Evolutionary conservation across 83 land plant genomes (phyloP).

Genomic region (Isoetes engelmannii): DNA sequence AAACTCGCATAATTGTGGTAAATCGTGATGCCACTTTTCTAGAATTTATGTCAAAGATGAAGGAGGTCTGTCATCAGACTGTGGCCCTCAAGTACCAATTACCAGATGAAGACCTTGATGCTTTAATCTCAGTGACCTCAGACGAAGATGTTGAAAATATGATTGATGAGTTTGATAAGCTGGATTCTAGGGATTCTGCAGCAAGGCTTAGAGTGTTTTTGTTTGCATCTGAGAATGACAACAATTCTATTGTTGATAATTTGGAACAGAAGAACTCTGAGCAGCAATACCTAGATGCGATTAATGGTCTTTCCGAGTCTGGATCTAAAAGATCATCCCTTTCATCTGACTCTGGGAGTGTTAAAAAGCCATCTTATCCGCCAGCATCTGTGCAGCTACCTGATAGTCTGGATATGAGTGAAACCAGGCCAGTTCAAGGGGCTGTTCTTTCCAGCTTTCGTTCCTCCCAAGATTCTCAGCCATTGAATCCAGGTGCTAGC

Average conservation of each 20-base stretch:
- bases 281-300: slow-evolving; percentile 30
- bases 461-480: no score
- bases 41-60: slow-evolving; percentile 24
- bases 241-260: slow-evolving; percentile 9
- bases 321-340: slow-evolving; percentile 16
- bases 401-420: no score
- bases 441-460: no score
- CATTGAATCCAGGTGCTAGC: no score
- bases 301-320: slow-evolving; percentile 25
- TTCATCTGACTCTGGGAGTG: no score
- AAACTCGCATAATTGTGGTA: slow-evolving; percentile 24
- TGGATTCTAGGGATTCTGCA: slow-evolving; percentile 23
- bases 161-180: slow-evolving; percentile 35
- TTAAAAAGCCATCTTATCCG: no score
- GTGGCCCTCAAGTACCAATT: slow-evolving; percentile 27
- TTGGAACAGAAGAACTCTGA: slow-evolving; percentile 22
- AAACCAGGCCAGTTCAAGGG: no score
- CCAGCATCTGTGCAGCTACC: no score
- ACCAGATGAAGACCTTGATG: slow-evolving; percentile 37
- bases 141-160: slow-evolving; percentile 31
- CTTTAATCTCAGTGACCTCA: slow-evolving; percentile 28
- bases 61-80: slow-evolving; percentile 19
- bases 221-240: slow-evolving; percentile 17
- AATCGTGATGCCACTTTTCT: slow-evolving; percentile 20
- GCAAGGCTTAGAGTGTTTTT: slow-evolving; percentile 29